Conservation (phyloP, 2,329 filamentous ascomycete genomes). For the Eutypella sp. region DNA sequence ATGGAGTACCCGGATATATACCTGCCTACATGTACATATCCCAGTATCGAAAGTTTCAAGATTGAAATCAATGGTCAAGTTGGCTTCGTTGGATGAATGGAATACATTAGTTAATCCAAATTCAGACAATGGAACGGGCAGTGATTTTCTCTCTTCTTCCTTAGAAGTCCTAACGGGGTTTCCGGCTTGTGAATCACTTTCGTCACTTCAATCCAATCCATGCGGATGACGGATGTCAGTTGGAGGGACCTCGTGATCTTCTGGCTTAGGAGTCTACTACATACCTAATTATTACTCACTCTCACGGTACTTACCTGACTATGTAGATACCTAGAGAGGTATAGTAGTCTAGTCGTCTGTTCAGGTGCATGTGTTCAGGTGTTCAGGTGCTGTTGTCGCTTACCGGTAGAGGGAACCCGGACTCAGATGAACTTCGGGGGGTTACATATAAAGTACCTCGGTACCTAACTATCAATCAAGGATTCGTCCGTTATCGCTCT, state of each 20-base stretch:
- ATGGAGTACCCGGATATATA: not conserved
- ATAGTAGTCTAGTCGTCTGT: too few species aligned
- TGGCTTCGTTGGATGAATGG: not conserved
- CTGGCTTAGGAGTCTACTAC: not conserved
- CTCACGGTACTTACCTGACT: too few species aligned
- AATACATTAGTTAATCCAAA: not conserved
- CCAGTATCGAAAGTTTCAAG: not conserved
- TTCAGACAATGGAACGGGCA: not conserved
- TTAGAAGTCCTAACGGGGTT: not conserved
- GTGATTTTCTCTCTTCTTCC: not conserved
- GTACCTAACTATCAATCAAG: too few species aligned
- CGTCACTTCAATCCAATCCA: not conserved
- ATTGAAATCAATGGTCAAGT: not conserved
- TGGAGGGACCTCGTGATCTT: not conserved
- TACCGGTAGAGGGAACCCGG: not conserved
- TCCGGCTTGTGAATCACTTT: not conserved
- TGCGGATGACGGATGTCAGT: not conserved
- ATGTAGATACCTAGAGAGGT: too few species aligned
- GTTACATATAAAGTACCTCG: not conserved
- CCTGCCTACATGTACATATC: not conserved
- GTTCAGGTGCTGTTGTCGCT: not conserved
- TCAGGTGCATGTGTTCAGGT: too few species aligned
- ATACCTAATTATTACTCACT: too few species aligned
- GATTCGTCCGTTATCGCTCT: not conserved
- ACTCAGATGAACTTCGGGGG: not conserved